Conservation (phyloP, 768 basidiomycete species). For the Naganishia randhawae region DNA sequence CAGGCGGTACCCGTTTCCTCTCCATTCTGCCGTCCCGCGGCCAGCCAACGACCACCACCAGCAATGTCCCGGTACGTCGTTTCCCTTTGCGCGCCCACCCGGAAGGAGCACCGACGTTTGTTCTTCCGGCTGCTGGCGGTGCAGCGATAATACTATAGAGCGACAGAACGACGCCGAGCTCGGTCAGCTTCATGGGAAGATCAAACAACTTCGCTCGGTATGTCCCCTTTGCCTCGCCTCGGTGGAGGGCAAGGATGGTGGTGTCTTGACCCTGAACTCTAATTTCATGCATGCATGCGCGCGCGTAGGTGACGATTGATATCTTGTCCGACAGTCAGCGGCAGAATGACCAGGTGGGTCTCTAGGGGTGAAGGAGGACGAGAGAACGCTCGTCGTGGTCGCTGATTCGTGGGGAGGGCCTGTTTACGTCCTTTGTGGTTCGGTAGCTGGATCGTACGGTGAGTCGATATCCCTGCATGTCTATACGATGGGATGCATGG, state of each 20-base stretch:
- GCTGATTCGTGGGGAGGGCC: background rate
- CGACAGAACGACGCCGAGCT: constrained; percentile 50
- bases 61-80: constrained; percentile 17
- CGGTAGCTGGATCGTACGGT: constrained; percentile 47
- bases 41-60: too few species aligned
- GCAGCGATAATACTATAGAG: constrained; percentile 46
- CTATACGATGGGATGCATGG: too few species aligned
- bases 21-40: too few species aligned
- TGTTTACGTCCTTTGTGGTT: background rate
- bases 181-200: constrained; percentile 48
- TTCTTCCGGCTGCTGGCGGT: background rate
- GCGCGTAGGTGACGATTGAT: constrained; percentile 48
- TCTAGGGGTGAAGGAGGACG: too few species aligned
- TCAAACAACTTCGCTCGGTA: constrained; percentile 45
- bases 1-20: too few species aligned
- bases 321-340: constrained; percentile 48
- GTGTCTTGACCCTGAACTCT: too few species aligned
- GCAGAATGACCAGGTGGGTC: constrained; percentile 48
- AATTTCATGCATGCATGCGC: too few species aligned
- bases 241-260: too few species aligned
- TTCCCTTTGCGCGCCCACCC: background rate
- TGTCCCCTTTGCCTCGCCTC: constrained; percentile 20
- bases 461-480: constrained; percentile 23
- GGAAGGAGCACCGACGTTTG: background rate
- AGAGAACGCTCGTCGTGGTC: background rate